Conservation (phyloP, 306 rosid genomes). For the Pueraria montana region DNA sequence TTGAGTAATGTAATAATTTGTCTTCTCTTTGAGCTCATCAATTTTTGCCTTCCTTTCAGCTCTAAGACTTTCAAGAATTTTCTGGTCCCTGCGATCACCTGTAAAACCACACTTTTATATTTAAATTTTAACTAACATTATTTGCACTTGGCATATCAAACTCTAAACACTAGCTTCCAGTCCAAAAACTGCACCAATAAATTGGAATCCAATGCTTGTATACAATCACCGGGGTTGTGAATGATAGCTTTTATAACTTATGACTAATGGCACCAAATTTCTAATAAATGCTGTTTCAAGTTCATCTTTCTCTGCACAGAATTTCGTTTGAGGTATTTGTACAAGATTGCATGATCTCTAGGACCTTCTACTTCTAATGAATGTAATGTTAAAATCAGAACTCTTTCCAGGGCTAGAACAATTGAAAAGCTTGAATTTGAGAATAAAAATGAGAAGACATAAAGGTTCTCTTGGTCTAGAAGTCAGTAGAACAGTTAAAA, state of each 20-base stretch:
- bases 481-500: constrained; percentile 2
- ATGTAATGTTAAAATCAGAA: constrained; percentile 6
- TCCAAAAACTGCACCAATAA: constrained; percentile 11
- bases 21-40: constrained; percentile 96
- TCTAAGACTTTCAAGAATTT: constrained; percentile 79
- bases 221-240: constrained; percentile 9
- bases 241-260: constrained; percentile 36
- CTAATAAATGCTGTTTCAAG: constrained; percentile 36
- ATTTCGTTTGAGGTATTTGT: constrained; percentile 24
- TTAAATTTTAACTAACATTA: constrained; percentile 26
- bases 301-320: constrained; percentile 29
- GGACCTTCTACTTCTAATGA: constrained; percentile 21
- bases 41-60: constrained; percentile 94
- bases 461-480: constrained; percentile 14
- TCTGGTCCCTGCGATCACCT: constrained; percentile 94
- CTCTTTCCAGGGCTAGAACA: constrained; percentile 23
- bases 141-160: constrained; percentile 24
- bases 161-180: constrained; percentile 25
- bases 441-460: constrained; percentile 29
- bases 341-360: neutral
- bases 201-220: constrained; percentile 25
- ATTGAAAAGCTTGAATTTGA: neutral
- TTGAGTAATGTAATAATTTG: constrained; percentile 93
- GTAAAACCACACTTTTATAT: constrained; percentile 41
- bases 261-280: constrained; percentile 15